phyloP scores from a whole-genome alignment of 2,329 filamentous ascomycete species.

The Corynespora cassiicola region DNA sequence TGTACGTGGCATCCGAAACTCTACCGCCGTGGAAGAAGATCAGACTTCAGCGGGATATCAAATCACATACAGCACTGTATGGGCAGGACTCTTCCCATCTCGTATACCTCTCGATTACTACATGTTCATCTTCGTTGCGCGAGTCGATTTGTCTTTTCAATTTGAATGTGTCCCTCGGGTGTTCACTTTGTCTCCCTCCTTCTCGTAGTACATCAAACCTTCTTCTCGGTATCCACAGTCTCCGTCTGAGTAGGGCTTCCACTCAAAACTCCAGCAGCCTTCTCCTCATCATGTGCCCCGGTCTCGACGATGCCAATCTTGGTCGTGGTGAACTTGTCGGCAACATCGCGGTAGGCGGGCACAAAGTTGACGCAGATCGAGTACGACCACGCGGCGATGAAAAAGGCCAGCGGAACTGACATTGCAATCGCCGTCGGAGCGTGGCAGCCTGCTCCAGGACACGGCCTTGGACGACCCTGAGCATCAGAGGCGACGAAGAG shows the following conservation, averaged over 20 bases:
- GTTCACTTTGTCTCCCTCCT: no score
- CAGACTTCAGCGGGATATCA: no score
- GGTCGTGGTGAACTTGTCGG: conserved; percentile 61
- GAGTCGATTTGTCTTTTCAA: background rate
- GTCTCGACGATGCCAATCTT: conserved; percentile 51
- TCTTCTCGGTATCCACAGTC: conserved; percentile 1
- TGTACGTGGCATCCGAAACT: no score
- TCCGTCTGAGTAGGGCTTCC: conserved; percentile 10
- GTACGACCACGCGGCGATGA: conserved; percentile 56
- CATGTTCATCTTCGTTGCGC: no score
- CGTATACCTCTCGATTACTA: no score
- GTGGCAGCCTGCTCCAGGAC: conserved; percentile 19
- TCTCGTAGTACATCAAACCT: conserved; percentile 3
- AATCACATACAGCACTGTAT: no score
- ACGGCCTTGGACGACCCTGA: no score
- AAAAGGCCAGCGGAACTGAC: conserved; percentile 67
- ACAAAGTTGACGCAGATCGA: conserved; percentile 66
- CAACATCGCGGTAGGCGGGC: conserved; percentile 66
- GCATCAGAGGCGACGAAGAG: conserved; percentile 72
- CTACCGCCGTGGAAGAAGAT: no score
- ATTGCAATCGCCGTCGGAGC: conserved; percentile 66
- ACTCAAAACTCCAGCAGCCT: conserved; percentile 5
- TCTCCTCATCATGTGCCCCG: conserved; percentile 42
- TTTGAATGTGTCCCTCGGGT: background rate
- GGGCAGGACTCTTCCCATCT: no score